Conservation (phyloP, 768 basidiomycete genomes). For the Leccinellum albellum region DNA sequence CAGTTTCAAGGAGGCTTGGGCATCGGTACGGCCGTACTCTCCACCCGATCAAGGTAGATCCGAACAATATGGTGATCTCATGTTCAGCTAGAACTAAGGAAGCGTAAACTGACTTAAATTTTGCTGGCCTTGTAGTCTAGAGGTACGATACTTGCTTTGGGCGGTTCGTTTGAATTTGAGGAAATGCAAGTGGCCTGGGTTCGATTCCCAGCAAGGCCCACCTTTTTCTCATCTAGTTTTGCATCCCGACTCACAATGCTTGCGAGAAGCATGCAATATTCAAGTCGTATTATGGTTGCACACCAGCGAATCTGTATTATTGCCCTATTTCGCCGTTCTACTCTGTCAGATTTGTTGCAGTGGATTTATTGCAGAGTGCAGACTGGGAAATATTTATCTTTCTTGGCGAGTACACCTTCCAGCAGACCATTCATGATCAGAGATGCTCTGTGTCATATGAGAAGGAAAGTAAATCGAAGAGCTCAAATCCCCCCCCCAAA, state of each 20-base stretch:
- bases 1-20: background rate
- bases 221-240: background rate
- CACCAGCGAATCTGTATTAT: background rate
- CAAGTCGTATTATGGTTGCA: background rate
- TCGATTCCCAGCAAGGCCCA: constrained; percentile 40
- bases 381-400: too few species aligned
- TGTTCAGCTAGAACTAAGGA: background rate
- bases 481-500: background rate
- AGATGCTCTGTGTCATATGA: background rate
- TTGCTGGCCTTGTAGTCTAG: constrained; percentile 31
- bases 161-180: background rate
- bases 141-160: constrained; percentile 35
- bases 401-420: background rate
- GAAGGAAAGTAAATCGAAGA: background rate
- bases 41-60: background rate
- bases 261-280: background rate
- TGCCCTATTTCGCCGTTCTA: background rate
- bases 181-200: constrained; percentile 37
- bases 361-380: too few species aligned
- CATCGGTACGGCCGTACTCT: background rate
- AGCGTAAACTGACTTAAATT: background rate
- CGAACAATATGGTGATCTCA: too few species aligned
- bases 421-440: background rate
- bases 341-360: background rate
- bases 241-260: background rate